Base-by-base conservation (phyloP, 192 early-diverging fungal genomes). In the Mortierella claussenii region DNA sequence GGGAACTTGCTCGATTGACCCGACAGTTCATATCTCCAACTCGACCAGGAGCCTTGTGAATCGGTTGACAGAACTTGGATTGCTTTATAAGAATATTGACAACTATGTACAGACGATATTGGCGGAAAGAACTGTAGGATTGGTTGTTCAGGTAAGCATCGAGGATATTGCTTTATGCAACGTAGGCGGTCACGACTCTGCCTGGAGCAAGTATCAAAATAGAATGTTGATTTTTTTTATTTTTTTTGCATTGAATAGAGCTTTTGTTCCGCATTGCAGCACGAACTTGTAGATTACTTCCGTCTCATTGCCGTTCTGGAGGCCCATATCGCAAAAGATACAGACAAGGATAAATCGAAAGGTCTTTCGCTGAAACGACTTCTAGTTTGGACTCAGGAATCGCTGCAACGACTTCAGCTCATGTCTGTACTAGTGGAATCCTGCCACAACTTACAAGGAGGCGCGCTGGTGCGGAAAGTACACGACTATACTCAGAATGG, bases 401-500 rank as follows among this genome's bases (percentile, higher is more conserved):
- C 93, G 21, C 67, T 92, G 32, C 83, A 92, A 59, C 86, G 89
- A 51, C 82, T 99, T 43, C 79, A 91, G 48, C 73, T 97, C 47
- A 89, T 97, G 87, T 82, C 81, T 31, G 83, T 87, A 0, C 55
- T 96, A 43, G 86, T 92, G 18, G 89, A 94, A 50, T 73, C 76
- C 27, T 88, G 88, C 78, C 73, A 83, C 59, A 74, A 82, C 20
- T 53, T 82, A 21, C 87, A 90, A 43, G 94, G 94, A 8, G 93
- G 93, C 3, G 85, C 86, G 0, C 69, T 94, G 13, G 79, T 93
- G 6, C 90, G 93, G 6, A 84, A 80, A 10, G 89, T 99, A 32
- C 90, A 96, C 69, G 89, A 84, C 36, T 92, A 94, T 46, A 90
- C 85, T 6, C 89, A 94, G 55, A 93, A 99, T 73, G 97, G 97